phyloP scores from a whole-genome alignment of 2,329 filamentous ascomycete species.

The Knufia fluminis region DNA sequence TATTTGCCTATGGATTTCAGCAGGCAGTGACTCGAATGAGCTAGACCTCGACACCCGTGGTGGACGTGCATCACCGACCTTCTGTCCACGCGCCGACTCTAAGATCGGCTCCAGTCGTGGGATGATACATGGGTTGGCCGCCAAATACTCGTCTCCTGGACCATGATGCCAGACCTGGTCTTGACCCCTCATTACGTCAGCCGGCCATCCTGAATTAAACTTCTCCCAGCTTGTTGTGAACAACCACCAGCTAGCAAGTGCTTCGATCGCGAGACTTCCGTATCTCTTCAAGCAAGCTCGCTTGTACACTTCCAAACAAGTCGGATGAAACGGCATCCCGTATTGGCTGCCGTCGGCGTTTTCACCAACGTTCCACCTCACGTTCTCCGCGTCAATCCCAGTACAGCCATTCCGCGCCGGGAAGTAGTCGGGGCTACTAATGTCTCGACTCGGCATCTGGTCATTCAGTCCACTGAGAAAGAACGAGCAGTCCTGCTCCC shows the following conservation, averaged over 20 bases:
- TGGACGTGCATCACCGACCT: background rate
- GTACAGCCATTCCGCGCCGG: background rate
- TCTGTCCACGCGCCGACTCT: too few relatives aligned
- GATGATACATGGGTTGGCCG: conserved; percentile 6
- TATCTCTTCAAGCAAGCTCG: background rate
- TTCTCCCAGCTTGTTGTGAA: background rate
- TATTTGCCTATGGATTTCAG: conserved; percentile 5
- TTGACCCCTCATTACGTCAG: conserved; percentile 2
- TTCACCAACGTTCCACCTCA: background rate
- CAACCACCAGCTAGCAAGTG: background rate
- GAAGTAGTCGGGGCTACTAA: background rate
- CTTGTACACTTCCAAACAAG: conserved; percentile 12
- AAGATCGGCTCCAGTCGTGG: background rate
- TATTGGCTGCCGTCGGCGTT: conserved; percentile 4
- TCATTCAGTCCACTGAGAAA: conserved; percentile 10
- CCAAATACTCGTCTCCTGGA: conserved; percentile 10
- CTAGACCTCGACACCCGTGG: background rate
- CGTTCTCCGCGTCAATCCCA: background rate
- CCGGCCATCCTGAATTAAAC: background rate
- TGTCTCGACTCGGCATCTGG: conserved; percentile 7
- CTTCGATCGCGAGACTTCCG: background rate
- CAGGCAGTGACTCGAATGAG: conserved; percentile 2
- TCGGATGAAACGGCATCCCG: conserved; percentile 13
- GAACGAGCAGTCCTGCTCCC: conserved; percentile 6
- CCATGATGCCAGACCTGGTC: conserved; percentile 9